These are phyloP conservation scores for Wakefieldia striispora DNA, from an alignment of 768 basidiomycete genomes.

Conservation along the genomic window DNA sequence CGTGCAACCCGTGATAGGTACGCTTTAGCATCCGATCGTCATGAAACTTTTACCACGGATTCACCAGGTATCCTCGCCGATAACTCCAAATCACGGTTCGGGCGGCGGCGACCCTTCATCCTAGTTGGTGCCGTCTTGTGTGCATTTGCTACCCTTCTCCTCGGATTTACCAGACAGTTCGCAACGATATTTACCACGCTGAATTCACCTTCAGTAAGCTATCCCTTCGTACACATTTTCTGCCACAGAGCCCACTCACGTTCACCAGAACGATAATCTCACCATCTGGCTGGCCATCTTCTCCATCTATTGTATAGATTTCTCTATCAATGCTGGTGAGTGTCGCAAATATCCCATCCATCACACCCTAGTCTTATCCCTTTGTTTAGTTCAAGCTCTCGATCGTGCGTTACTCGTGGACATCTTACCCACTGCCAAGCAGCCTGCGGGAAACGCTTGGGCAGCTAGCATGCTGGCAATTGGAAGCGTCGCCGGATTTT, in stretches of 20 bases:
- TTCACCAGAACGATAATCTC: conserved; percentile 53
- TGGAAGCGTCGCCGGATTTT: conserved; percentile 86
- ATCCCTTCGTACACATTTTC: not conserved
- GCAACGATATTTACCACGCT: conserved; percentile 45
- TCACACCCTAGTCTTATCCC: not conserved
- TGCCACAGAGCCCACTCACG: not conserved
- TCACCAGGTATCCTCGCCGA: conserved; percentile 67
- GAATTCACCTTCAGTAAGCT: conserved; percentile 35
- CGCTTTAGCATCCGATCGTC: not conserved
- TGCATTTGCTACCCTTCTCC: conserved; percentile 68
- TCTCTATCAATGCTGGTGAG: conserved; percentile 55
- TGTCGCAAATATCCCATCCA: not conserved
- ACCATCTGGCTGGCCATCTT: conserved; percentile 78
- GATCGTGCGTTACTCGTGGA: conserved; percentile 92
- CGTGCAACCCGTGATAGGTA: conserved; percentile 88
- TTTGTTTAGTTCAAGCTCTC: conserved; percentile 69
- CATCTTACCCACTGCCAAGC: conserved; percentile 66
- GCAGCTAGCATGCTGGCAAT: conserved; percentile 89
- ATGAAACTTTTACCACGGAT: not conserved
- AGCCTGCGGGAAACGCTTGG: conserved; percentile 92
- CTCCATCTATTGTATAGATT: conserved; percentile 68
- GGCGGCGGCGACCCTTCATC: conserved; percentile 87
- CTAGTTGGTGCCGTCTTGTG: conserved; percentile 65
- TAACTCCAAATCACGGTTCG: conserved; percentile 77
- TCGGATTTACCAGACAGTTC: conserved; percentile 78